Percentiles rank a stretch among this genome's conserved stretches.
Conservation (phyloP, 805 yeast species). For the Nadsonia fulvescens region DNA sequence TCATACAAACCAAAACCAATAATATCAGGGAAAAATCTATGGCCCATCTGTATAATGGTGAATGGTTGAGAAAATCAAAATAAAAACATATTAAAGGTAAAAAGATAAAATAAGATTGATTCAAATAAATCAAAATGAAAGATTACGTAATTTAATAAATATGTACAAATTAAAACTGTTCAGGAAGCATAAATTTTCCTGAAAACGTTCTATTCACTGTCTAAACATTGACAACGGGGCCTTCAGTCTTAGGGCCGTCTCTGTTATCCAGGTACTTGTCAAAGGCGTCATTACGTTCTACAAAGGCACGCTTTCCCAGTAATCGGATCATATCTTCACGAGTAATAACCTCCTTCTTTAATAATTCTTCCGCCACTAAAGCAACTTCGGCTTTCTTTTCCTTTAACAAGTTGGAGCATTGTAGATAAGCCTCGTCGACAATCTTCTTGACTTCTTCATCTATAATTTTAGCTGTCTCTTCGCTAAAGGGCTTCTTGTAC, state of each 20-base stretch:
- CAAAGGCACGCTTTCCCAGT: constrained; percentile 63
- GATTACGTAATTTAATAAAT: no score
- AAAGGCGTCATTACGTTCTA: constrained; percentile 70
- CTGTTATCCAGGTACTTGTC: constrained; percentile 76
- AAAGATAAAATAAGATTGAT: no score
- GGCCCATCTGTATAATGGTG: no score
- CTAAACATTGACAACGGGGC: constrained; percentile 12
- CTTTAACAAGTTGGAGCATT: constrained; percentile 37
- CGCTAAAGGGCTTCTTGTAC: constrained; percentile 49
- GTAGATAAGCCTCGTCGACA: constrained; percentile 43
- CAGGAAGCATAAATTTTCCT: no score
- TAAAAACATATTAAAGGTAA: no score
- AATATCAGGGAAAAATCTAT: no score
- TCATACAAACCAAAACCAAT: no score
- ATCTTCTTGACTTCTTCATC: constrained; percentile 54
- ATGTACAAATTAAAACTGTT: no score
- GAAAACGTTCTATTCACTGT: no score
- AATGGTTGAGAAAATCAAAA: no score
- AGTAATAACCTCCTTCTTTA: constrained; percentile 58
- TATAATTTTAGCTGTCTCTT: constrained; percentile 46
- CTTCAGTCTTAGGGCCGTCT: constrained; percentile 23
- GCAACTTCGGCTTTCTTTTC: constrained; percentile 46
- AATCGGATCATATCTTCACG: constrained; percentile 65
- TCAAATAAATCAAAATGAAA: no score
- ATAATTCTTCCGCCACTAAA: constrained; percentile 55